A percentile compares a stretch with the other conserved stretches of the same genome.
Evolutionary conservation across 2,329 filamentous ascomycete genomes (phyloP).

Genomic region (Sporothrix dimorphospora): DNA sequence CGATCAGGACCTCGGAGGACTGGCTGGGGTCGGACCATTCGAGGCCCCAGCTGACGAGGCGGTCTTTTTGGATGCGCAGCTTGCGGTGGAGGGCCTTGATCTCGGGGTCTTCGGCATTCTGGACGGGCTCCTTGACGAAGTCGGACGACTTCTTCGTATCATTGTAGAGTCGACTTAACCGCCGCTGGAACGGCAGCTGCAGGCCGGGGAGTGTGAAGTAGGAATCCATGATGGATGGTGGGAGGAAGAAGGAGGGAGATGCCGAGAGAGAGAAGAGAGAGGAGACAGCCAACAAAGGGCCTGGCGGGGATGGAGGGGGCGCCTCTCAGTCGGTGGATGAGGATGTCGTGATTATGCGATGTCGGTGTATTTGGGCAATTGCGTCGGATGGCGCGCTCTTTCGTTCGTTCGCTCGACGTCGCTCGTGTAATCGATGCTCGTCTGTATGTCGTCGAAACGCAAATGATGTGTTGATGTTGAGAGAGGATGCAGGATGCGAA

Average conservation of each 20-base stretch:
- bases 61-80: constrained; percentile 78
- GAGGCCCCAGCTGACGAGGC: constrained; percentile 76
- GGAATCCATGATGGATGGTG: constrained; percentile 51
- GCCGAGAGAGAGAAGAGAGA: neutral
- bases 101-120: constrained; percentile 67
- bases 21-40: constrained; percentile 77
- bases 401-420: neutral
- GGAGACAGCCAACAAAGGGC: neutral
- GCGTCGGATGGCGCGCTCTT: neutral
- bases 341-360: constrained; percentile 5
- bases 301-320: constrained; percentile 6
- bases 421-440: neutral
- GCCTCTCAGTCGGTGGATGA: constrained; percentile 10
- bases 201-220: constrained; percentile 56
- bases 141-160: constrained; percentile 80
- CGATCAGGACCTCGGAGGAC: constrained; percentile 63
- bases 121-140: constrained; percentile 68
- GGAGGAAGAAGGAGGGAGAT: neutral
- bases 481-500: neutral
- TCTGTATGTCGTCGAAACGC: neutral
- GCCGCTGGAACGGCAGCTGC: constrained; percentile 61
- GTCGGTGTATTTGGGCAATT: neutral
- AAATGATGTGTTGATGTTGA: constrained; percentile 4
- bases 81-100: constrained; percentile 74
- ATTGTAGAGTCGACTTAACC: constrained; percentile 74